Conservation (phyloP, 371 early-diverging fungal species). For the Syncephalastrum sp. region DNA sequence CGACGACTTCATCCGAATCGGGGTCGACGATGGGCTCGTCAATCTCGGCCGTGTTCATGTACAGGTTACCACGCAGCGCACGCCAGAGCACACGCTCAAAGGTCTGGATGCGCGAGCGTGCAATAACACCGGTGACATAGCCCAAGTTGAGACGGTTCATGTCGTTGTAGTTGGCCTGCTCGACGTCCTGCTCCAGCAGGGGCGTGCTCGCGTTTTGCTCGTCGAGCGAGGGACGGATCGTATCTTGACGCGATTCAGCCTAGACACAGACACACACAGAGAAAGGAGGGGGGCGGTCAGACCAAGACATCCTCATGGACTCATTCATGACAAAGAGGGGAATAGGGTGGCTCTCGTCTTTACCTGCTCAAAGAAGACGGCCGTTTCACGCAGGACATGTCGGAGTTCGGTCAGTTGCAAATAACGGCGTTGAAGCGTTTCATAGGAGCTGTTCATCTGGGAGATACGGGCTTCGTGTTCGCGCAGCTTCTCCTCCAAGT, state of each 20-base stretch:
- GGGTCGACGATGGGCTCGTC: constrained; percentile 85
- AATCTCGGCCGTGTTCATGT: constrained; percentile 94
- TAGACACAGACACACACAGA: constrained; percentile 10
- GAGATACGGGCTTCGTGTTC: constrained; percentile 82
- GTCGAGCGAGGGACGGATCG: constrained; percentile 57
- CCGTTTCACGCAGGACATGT: constrained; percentile 88
- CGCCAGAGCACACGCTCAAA: constrained; percentile 98
- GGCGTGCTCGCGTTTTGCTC: constrained; percentile 60
- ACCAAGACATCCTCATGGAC: too few species aligned
- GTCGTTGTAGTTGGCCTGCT: constrained; percentile 48
- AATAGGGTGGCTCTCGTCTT: constrained; percentile 36
- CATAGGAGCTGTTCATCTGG: constrained; percentile 87
- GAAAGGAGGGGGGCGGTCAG: too few species aligned
- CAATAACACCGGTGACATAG: constrained; percentile 92
- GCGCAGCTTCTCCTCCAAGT: constrained; percentile 80
- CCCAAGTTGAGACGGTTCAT: constrained; percentile 52
- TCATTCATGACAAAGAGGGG: too few species aligned
- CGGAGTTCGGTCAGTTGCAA: constrained; percentile 89
- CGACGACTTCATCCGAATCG: constrained; percentile 72
- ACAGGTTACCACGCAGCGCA: constrained; percentile 96
- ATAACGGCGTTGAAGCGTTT: constrained; percentile 80
- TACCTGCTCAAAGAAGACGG: constrained; percentile 78
- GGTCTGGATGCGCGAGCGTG: constrained; percentile 77
- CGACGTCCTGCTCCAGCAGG: constrained; percentile 60
- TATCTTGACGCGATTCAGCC: constrained; percentile 57